Percentiles rank a stretch among this genome's conserved stretches.
Conservation (phyloP, 2,329 filamentous ascomycete species). For the Fusarium subtropicale region DNA sequence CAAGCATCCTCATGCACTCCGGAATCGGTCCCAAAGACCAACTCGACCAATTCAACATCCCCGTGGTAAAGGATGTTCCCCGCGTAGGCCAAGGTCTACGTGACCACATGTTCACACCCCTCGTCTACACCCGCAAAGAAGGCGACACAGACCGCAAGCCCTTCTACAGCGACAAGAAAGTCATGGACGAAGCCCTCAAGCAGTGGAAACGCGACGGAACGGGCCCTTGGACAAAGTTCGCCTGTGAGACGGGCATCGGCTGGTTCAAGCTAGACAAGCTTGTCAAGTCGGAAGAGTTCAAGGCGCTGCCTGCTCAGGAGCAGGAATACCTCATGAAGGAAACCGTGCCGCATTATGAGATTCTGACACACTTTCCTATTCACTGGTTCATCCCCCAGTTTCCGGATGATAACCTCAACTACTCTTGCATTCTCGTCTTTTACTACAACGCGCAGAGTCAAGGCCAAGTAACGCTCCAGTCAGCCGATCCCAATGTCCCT, state of each 20-base stretch:
- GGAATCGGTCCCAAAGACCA: slow-evolving; percentile 35
- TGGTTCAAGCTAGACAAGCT: slow-evolving; percentile 59
- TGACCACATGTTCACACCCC: slow-evolving; percentile 55
- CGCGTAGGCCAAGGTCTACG: slow-evolving; percentile 56
- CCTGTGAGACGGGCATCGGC: slow-evolving; percentile 55
- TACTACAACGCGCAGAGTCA: slow-evolving; percentile 65
- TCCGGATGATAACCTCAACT: slow-evolving; percentile 53
- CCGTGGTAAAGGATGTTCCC: slow-evolving; percentile 48
- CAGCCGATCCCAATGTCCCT: slow-evolving; percentile 62
- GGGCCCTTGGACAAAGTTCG: slow-evolving; percentile 55
- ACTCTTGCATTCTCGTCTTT: slow-evolving; percentile 59
- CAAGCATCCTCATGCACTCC: slow-evolving; percentile 56
- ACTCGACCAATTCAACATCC: slow-evolving; percentile 26
- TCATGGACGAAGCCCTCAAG: slow-evolving; percentile 58
- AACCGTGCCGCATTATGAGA: slow-evolving; percentile 69
- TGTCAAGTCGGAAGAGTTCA: slow-evolving; percentile 59
- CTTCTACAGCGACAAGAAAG: slow-evolving; percentile 58
- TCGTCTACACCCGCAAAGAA: slow-evolving; percentile 55
- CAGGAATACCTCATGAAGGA: slow-evolving; percentile 59
- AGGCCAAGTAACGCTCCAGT: slow-evolving; percentile 65
- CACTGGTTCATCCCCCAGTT: slow-evolving; percentile 58
- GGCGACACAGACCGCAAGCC: slow-evolving; percentile 56
- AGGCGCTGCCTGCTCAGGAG: slow-evolving; percentile 57
- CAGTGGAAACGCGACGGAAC: slow-evolving; percentile 61
- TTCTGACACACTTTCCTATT: slow-evolving; percentile 60